Conservation (phyloP, 495 filamentous ascomycete genomes). For the Xanthoparmelia taractica region DNA sequence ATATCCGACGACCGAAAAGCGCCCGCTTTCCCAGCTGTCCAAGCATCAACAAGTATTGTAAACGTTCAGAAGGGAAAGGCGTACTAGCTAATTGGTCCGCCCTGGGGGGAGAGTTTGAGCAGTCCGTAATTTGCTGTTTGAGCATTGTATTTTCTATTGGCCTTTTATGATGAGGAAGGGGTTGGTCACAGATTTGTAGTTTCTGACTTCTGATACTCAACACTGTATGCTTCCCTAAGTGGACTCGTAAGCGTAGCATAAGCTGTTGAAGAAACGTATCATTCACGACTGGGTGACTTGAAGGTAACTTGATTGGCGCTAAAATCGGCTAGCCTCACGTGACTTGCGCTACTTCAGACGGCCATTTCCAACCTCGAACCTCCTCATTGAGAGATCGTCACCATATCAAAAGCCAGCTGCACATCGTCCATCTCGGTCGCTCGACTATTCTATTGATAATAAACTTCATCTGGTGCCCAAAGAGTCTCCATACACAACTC, state of each 20-base stretch:
- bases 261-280: no score
- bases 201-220: no score
- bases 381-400: conserved; percentile 11
- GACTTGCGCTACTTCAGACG: neutral
- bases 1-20: conserved; percentile 67
- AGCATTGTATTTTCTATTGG: neutral
- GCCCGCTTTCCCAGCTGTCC: conserved; percentile 79
- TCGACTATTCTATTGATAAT: neutral
- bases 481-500: conserved; percentile 10
- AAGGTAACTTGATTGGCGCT: neutral
- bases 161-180: no score
- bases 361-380: neutral
- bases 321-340: neutral
- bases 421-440: neutral
- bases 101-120: neutral
- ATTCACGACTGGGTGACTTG: no score
- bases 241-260: no score
- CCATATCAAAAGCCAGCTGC: conserved; percentile 11
- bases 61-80: neutral
- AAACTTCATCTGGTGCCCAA: neutral
- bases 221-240: no score
- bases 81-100: conserved; percentile 12
- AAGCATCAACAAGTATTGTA: conserved; percentile 1
- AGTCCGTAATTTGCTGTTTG: neutral
- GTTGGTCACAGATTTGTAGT: no score